Base-by-base conservation (phyloP, 345 rosid genomes). In the Salix caprea region DNA sequence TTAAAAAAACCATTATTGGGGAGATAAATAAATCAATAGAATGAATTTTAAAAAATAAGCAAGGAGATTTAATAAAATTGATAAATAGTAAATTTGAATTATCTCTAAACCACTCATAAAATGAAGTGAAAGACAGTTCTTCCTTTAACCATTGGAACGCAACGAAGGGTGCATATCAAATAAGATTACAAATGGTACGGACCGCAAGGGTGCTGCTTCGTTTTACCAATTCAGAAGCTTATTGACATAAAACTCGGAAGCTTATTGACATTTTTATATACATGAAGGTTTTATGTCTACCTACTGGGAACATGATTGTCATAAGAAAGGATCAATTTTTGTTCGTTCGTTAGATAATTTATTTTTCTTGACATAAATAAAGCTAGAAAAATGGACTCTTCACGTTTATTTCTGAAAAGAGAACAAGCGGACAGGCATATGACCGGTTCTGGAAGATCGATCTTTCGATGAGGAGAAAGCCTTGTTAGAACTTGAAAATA, bases 401-500 rank as follows among this genome's bases (percentile, higher is more conserved):
- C 12, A 7, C 2, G 16, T 60, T 61, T 72, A 19, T 69, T 40
- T 9, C 37, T 14, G 14, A 28, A 39, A 36, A 15, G 15, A 5
- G 65, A 50, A 50, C 18, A 37, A 18, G 6, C 2, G 11, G 19
- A 15, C 28, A n/a, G 64, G 21, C 36, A 42, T 42, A 11, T 42
- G 46, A 42, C 46, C 14, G 46, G 46, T 40, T 40, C 13, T 42
- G 46, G 46, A 42, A 42, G 4, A 42, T 42, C 46, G 11, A 2
- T 42, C 46, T 42, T 42, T 42, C 46, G 3, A 42, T 42, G 46
- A 42, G 46, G 46, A 42, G 46, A 42, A 11, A 42, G 14, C 13
- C 14, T 2, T 10, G 13, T 82, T 86, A 90, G 69, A 93, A 74
- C 78, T 92, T 92, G 89, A 96, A 86, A 80, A 93, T 92, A 42